phyloP scores from a whole-genome alignment of 1,284 basidiomycete species.

The Fomes fomentarius region DNA sequence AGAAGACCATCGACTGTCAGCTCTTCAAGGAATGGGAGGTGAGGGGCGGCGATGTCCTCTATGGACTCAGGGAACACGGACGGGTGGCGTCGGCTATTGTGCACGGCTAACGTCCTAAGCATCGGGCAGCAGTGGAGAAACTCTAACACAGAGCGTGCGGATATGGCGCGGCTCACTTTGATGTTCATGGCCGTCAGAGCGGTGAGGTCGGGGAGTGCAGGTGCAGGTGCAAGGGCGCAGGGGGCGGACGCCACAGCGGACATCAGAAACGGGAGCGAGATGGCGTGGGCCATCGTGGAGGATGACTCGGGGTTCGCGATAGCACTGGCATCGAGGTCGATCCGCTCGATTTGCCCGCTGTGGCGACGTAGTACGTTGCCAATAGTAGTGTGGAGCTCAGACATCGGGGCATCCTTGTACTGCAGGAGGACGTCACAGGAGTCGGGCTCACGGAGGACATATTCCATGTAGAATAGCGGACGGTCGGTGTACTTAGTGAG shows the following conservation, averaged over 20 bases:
- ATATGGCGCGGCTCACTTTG: slow-evolving; percentile 5
- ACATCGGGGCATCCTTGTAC: neutral
- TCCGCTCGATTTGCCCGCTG: slow-evolving; percentile 2
- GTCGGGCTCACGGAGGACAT: neutral
- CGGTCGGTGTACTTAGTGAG: neutral
- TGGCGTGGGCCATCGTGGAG: neutral
- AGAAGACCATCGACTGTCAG: slow-evolving; percentile 10
- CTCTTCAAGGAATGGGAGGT: slow-evolving; percentile 6
- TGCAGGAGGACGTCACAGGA: neutral
- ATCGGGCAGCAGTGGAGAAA: slow-evolving; percentile 11
- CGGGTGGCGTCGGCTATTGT: neutral
- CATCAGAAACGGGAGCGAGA: slow-evolving; percentile 5
- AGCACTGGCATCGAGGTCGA: slow-evolving; percentile 5
- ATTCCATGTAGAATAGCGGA: slow-evolving; percentile 5
- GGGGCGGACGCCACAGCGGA: neutral
- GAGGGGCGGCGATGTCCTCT: neutral
- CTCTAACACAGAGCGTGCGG: slow-evolving; percentile 2
- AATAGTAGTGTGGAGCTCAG: neutral
- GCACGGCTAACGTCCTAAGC: slow-evolving; percentile 4
- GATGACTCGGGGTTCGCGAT: neutral
- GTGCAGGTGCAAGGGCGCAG: neutral
- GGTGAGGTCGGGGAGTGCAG: neutral
- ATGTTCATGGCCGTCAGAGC: slow-evolving; percentile 4
- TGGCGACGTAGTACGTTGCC: slow-evolving; percentile 4
- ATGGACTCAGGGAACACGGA: slow-evolving; percentile 1